A percentile compares a stretch with the other conserved stretches of the same genome.
These are phyloP conservation scores for Backusella circina DNA, from an alignment of 192 early-diverging fungal species.

Conservation along the genomic window DNA sequence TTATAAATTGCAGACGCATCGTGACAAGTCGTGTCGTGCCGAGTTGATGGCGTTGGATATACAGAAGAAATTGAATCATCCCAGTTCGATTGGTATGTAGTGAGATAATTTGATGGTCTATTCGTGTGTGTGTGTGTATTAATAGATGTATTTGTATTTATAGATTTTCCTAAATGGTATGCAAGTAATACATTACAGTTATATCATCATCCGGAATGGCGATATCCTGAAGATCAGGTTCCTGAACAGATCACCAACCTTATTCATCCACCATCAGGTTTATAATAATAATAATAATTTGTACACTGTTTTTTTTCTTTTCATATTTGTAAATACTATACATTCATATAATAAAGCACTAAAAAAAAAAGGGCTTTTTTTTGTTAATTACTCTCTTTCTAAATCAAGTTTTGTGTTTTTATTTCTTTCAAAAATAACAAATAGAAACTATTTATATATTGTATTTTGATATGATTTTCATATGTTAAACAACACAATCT, in stretches of 20 bases:
- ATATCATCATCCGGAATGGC: slow-evolving; percentile 32
- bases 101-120: background rate
- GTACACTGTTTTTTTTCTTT: background rate
- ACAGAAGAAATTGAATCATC: slow-evolving; percentile 16
- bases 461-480: no score
- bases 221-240: slow-evolving; percentile 29
- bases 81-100: slow-evolving; percentile 22
- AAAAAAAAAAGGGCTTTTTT: background rate
- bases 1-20: slow-evolving; percentile 15
- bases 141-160: background rate
- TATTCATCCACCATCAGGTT: background rate
- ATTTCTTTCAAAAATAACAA: no score
- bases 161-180: slow-evolving; percentile 30
- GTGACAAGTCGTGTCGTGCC: slow-evolving; percentile 20
- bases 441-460: no score
- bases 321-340: background rate
- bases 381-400: background rate
- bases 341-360: background rate
- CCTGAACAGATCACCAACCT: slow-evolving; percentile 12
- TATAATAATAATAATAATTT: background rate
- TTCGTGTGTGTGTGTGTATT: no score
- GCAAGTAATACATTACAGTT: slow-evolving; percentile 21
- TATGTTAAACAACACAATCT: no score
- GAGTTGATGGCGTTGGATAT: slow-evolving; percentile 12
- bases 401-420: no score